Conservation (phyloP, 176 grass and related monocot genomes). For the Secale cereale region DNA sequence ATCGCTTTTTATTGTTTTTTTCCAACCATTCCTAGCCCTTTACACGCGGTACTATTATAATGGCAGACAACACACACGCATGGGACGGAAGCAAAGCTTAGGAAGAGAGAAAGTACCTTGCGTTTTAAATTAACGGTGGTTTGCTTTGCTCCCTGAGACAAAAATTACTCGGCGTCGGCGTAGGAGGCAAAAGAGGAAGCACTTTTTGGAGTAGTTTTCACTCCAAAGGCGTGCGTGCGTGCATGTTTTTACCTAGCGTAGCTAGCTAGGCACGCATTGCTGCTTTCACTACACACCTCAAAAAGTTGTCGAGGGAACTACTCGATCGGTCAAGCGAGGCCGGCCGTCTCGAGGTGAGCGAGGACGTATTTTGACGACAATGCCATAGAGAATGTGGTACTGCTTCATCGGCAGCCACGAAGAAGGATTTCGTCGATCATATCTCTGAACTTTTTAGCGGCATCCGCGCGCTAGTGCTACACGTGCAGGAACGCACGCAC, state of each 20-base stretch:
- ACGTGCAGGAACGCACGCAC: neutral
- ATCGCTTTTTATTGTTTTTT: too few relatives aligned
- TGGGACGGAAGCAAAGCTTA: neutral
- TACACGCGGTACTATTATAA: neutral
- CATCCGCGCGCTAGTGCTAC: neutral
- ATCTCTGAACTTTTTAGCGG: neutral
- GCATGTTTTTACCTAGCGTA: neutral
- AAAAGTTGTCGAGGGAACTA: conserved; percentile 18
- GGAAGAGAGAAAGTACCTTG: neutral
- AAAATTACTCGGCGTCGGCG: neutral
- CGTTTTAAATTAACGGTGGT: conserved; percentile 1
- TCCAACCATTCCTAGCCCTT: too few relatives aligned
- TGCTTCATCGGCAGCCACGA: neutral
- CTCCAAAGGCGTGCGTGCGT: conserved; percentile 1
- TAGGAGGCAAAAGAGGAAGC: neutral
- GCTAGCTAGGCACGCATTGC: neutral
- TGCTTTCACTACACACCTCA: neutral
- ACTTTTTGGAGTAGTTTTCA: neutral
- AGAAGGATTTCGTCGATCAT: conserved; percentile 2
- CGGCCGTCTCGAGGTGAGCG: neutral
- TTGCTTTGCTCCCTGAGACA: conserved; percentile 3
- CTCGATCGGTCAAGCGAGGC: conserved; percentile 13
- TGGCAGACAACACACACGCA: conserved; percentile 15
- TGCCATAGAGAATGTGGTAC: neutral
- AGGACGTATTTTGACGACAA: conserved; percentile 1